Evolutionary conservation across 129 eudicot species (phyloP), one percentile per base, ranked within the genome.

Genomic region (Lactuca sativa): DNA sequence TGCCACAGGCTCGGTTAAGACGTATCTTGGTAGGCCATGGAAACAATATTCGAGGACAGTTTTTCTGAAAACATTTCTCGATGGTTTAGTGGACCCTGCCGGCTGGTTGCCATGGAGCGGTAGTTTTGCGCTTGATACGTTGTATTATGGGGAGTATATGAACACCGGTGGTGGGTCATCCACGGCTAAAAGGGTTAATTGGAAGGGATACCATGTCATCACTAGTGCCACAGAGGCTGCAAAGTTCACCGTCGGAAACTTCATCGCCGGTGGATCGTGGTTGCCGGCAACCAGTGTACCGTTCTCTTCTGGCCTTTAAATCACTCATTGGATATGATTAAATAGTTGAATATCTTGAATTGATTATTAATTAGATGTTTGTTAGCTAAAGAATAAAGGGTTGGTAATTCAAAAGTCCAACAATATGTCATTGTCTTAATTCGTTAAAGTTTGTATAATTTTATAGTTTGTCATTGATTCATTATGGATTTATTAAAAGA

Each of bases 51-150:
- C 87, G 6, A 58, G 85, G 51, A 82, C 87, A 0, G 86, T 85
- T n/a, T 76, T 69, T 43, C 70, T 85, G 16, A 79, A 85, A 53
- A 64, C 83, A 0, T 34, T 7, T 25, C 59, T 85, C 4, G 87
- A 76, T 51, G 52, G 83, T 33, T 40, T 82, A 5, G 78, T 85
- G 31, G 40, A 77, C 37, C 87, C 87, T 0, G 82, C 77, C 0
- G 87, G 90, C 1, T 85, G 90, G 90, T 3, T 73, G 66, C 78
- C 81, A 0, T 85, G 86, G 86, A 82, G 80, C 5, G 90, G 90
- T 2, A 69, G 40, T 60, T 85, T 82, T 13, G 85, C 90, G 0
- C 75, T 85, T 4, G 66, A 57, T 16, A 82, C 86, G 2, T 73
- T 82, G 78, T 82, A 78, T 21, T 85, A 82, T 34, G 90, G 84